These are phyloP conservation scores for Ramaria sp. DNA, from an alignment of 768 basidiomycete species.

Conservation along the genomic window DNA sequence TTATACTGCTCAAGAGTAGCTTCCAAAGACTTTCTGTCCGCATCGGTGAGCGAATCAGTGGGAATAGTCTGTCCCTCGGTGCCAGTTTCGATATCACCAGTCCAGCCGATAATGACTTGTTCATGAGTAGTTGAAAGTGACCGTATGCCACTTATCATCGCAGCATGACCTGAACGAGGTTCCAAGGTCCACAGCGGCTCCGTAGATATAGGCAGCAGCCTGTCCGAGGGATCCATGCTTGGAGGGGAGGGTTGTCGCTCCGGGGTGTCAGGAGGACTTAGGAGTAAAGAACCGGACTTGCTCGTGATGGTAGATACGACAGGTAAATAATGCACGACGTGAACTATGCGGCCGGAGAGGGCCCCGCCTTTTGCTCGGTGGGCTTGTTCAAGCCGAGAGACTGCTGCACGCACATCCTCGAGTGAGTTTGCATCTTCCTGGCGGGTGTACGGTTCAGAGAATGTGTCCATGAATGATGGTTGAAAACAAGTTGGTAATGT, in stretches of 20 bases:
- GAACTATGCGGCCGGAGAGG: slow-evolving; percentile 82
- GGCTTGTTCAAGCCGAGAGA: slow-evolving; percentile 59
- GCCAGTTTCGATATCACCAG: slow-evolving; percentile 67
- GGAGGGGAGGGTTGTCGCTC: slow-evolving; percentile 27
- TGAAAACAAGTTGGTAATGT: neutral
- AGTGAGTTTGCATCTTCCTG: slow-evolving; percentile 27
- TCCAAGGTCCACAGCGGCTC: slow-evolving; percentile 57
- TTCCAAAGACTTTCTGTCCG: slow-evolving; percentile 59
- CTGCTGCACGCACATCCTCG: slow-evolving; percentile 63
- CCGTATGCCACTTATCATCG: slow-evolving; percentile 90
- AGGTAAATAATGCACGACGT: slow-evolving; percentile 86
- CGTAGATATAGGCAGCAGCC: slow-evolving; percentile 12
- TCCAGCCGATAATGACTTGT: slow-evolving; percentile 90
- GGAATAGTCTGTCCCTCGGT: slow-evolving; percentile 30
- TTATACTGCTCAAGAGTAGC: slow-evolving; percentile 50
- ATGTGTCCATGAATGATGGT: slow-evolving; percentile 4
- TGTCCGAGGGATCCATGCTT: slow-evolving; percentile 11
- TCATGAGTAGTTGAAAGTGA: slow-evolving; percentile 77
- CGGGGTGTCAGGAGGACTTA: slow-evolving; percentile 70
- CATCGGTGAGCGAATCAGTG: slow-evolving; percentile 37
- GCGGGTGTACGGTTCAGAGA: slow-evolving; percentile 9
- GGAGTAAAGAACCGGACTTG: slow-evolving; percentile 32
- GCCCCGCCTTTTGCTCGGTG: slow-evolving; percentile 59
- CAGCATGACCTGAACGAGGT: slow-evolving; percentile 81
- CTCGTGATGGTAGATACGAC: slow-evolving; percentile 53